Conservation (phyloP, 2,329 filamentous ascomycete species). For the Trichophyton equinum region DNA sequence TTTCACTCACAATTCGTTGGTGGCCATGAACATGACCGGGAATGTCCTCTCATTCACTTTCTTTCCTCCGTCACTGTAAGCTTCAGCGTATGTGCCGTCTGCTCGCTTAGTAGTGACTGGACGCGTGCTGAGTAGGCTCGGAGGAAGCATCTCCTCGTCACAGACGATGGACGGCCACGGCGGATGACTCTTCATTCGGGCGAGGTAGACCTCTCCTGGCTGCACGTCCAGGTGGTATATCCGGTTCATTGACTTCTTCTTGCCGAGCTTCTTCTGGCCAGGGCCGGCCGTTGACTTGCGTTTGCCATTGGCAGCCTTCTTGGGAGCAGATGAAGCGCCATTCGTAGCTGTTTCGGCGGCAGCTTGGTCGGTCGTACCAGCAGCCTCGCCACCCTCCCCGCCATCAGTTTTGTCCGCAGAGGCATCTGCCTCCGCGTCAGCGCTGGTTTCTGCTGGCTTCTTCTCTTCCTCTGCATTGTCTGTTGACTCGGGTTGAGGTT, state of each 20-base stretch:
- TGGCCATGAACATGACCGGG: conserved; percentile 86
- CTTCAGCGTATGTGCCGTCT: conserved; percentile 78
- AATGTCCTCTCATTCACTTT: conserved; percentile 74
- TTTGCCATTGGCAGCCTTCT: conserved; percentile 41
- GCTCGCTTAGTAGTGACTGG: conserved; percentile 70
- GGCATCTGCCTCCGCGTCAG: conserved; percentile 15
- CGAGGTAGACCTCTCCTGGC: conserved; percentile 83
- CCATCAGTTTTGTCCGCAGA: conserved; percentile 16
- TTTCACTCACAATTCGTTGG: conserved; percentile 85
- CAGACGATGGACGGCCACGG: conserved; percentile 91
- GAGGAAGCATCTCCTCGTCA: conserved; percentile 86
- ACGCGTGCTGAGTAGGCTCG: conserved; percentile 59
- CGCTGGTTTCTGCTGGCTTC: conserved; percentile 20
- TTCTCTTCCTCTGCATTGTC: conserved; percentile 13
- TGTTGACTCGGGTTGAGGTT: conserved; percentile 14
- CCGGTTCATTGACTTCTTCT: conserved; percentile 67
- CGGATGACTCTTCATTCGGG: conserved; percentile 87
- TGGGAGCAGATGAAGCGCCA: conserved; percentile 38
- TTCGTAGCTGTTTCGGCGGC: conserved; percentile 27
- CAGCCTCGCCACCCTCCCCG: conserved; percentile 13
- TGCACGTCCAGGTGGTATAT: conserved; percentile 64
- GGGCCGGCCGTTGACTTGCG: conserved; percentile 62
- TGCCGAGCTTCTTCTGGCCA: conserved; percentile 66
- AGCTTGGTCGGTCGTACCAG: conserved; percentile 16
- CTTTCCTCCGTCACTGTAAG: conserved; percentile 79